Conservation (phyloP, 2,329 filamentous ascomycete species). For the Endothia cerciana region DNA sequence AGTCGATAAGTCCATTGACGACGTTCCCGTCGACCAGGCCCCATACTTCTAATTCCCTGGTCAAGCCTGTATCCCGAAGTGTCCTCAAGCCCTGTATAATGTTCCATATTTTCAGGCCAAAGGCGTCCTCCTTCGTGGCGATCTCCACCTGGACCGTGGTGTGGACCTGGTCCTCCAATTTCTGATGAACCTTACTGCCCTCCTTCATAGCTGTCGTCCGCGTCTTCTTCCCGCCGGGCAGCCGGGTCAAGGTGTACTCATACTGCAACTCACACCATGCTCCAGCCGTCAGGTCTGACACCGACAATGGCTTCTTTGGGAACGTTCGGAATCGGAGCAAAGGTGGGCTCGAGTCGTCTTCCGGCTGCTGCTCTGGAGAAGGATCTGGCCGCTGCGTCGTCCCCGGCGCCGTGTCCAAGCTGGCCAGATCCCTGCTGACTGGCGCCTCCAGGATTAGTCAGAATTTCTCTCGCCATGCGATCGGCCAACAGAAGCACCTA, state of each 20-base stretch:
- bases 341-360: constrained; percentile 53
- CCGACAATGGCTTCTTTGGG: constrained; percentile 79
- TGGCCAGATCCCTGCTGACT: constrained; percentile 56
- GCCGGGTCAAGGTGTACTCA: constrained; percentile 79
- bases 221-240: constrained; percentile 71
- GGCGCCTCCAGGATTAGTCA: constrained; percentile 69
- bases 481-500: constrained; percentile 41
- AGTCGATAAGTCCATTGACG: constrained; percentile 88
- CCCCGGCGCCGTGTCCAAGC: constrained; percentile 28
- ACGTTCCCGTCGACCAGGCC: constrained; percentile 80
- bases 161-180: constrained; percentile 84
- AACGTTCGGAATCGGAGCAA: constrained; percentile 78
- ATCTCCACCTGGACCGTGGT: constrained; percentile 74
- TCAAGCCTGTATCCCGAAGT: constrained; percentile 70
- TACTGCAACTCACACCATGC: constrained; percentile 98
- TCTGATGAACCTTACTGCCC: constrained; percentile 79
- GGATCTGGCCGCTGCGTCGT: constrained; percentile 29
- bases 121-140: constrained; percentile 76
- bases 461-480: constrained; percentile 39
- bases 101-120: constrained; percentile 88
- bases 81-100: constrained; percentile 82
- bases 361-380: constrained; percentile 24
- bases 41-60: constrained; percentile 83
- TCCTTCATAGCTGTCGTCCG: constrained; percentile 82
- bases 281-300: constrained; percentile 85